These are phyloP conservation scores for Nakazawaea wyomingensis DNA, from an alignment of 805 yeast genomes.

Conservation along the genomic window DNA sequence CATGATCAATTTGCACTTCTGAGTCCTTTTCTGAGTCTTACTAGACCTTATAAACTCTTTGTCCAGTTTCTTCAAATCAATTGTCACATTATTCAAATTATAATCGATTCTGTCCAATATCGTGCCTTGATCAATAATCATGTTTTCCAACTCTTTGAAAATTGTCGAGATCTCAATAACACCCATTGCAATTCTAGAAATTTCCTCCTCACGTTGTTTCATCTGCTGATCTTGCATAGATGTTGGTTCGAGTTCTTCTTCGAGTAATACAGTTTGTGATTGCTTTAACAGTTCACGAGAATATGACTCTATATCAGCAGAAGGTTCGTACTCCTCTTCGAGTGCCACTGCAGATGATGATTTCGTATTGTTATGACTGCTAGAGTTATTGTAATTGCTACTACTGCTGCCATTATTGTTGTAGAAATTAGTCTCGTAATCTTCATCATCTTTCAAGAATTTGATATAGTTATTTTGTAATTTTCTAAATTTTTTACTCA, in stretches of 20 bases:
- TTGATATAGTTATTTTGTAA: constrained; percentile 87
- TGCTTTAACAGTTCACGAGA: constrained; percentile 48
- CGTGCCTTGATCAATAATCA: constrained; percentile 95
- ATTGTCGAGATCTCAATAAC: constrained; percentile 90
- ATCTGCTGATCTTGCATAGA: constrained; percentile 37
- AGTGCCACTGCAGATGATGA: constrained; percentile 16
- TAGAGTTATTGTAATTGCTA: constrained; percentile 19
- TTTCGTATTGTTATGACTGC: neutral
- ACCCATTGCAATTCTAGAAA: constrained; percentile 87
- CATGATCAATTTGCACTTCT: constrained; percentile 84
- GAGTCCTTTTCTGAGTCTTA: constrained; percentile 78
- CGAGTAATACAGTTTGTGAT: constrained; percentile 30
- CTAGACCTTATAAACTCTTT: constrained; percentile 74
- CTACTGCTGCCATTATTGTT: constrained; percentile 19
- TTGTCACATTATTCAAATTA: constrained; percentile 75
- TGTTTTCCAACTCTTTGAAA: constrained; percentile 85
- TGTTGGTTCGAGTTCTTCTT: constrained; percentile 22
- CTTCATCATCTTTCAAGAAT: constrained; percentile 69
- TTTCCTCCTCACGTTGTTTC: constrained; percentile 81
- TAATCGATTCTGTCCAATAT: constrained; percentile 91
- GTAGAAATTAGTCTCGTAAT: constrained; percentile 35
- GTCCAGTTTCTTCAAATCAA: constrained; percentile 71
- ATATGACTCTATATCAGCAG: constrained; percentile 42
- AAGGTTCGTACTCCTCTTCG: constrained; percentile 23
- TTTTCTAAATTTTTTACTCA: constrained; percentile 73